These are phyloP conservation scores for Datisca glomerata DNA, from an alignment of 306 rosid genomes.

Conservation along the genomic window DNA sequence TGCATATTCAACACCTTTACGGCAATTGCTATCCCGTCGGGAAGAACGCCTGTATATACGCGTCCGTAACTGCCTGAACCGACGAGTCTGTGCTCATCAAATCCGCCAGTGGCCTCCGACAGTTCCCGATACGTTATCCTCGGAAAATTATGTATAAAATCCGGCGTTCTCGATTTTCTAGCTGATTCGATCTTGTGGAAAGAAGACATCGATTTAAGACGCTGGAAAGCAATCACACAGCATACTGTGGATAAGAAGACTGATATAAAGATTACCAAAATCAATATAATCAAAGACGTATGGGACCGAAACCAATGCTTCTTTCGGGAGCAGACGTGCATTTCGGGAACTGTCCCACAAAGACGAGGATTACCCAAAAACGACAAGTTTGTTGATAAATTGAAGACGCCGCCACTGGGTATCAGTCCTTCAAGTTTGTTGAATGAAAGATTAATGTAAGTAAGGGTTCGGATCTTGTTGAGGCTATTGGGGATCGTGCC, in stretches of 20 bases:
- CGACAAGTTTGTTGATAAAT: conserved; percentile 25
- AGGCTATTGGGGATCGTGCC: conserved; percentile 43
- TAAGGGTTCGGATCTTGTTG: conserved; percentile 27
- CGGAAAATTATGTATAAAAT: conserved; percentile 37
- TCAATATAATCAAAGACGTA: conserved; percentile 21
- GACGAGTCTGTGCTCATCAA: conserved; percentile 38
- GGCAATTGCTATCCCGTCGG: conserved; percentile 40
- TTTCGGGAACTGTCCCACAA: conserved; percentile 29
- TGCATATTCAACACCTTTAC: conserved; percentile 51
- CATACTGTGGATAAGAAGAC: conserved; percentile 30
- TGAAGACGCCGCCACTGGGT: conserved; percentile 53
- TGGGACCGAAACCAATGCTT: conserved; percentile 18
- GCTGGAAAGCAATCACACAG: conserved; percentile 32
- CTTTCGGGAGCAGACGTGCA: conserved; percentile 22
- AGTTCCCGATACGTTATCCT: conserved; percentile 52
- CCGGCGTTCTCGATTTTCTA: conserved; percentile 25
- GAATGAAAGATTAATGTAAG: conserved; percentile 39
- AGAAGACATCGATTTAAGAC: conserved; percentile 20
- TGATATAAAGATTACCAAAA: conserved; percentile 29
- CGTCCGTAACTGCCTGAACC: conserved; percentile 56
- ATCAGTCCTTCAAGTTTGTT: conserved; percentile 48
- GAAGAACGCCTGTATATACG: conserved; percentile 49
- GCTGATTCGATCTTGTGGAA: conserved; percentile 10
- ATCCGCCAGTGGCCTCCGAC: conserved; percentile 52
- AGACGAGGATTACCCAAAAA: conserved; percentile 34